These are phyloP conservation scores for Saccharomyces pastorianus DNA, from an alignment of 1,139 yeast genomes.

Conservation along the genomic window DNA sequence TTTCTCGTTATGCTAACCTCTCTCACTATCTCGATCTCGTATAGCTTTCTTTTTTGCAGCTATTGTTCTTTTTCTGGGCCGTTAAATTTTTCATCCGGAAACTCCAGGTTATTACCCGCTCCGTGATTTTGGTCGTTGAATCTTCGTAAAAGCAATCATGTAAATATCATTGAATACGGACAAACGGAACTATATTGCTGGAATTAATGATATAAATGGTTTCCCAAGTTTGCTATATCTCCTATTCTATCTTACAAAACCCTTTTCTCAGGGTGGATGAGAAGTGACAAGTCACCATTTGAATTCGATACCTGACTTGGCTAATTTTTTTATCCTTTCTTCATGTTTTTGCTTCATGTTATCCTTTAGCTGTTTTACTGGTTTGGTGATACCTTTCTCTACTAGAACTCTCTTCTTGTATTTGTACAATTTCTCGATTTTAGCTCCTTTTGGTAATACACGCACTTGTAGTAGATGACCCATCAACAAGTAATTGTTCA, in stretches of 20 bases:
- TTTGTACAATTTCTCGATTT: constrained; percentile 53
- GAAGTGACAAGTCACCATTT: constrained; percentile 17
- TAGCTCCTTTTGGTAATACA: constrained; percentile 41
- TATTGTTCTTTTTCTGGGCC: background rate
- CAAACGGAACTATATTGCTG: background rate
- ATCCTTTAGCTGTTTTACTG: constrained; percentile 33
- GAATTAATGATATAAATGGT: background rate
- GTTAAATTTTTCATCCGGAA: background rate
- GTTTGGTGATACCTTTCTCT: constrained; percentile 25
- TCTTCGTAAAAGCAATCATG: background rate
- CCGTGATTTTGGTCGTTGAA: background rate
- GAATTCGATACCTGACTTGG: constrained; percentile 31
- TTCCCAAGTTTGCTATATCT: background rate
- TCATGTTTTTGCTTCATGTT: constrained; percentile 28
- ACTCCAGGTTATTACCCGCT: background rate
- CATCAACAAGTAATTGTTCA: constrained; percentile 86
- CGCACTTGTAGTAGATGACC: constrained; percentile 76
- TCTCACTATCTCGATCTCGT: background rate
- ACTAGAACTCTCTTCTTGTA: constrained; percentile 43
- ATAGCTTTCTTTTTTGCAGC: background rate
- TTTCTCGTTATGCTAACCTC: background rate
- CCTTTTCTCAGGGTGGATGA: background rate
- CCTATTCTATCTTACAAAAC: background rate
- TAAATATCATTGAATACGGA: background rate
- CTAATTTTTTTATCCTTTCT: constrained; percentile 29